Base-by-base conservation (phyloP, 2,329 filamentous ascomycete genomes). In the Xylariaceae sp. region DNA sequence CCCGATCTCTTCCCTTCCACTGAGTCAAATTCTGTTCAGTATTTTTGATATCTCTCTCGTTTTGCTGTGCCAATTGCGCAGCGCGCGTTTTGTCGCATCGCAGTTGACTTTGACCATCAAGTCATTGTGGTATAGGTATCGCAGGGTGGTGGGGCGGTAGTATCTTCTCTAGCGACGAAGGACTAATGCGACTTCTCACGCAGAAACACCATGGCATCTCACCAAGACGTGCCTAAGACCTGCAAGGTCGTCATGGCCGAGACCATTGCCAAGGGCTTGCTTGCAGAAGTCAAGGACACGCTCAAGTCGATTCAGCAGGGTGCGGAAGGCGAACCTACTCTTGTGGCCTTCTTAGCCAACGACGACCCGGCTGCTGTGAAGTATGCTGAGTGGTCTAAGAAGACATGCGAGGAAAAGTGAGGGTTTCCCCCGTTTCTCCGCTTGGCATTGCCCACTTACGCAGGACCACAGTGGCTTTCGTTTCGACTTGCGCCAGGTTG, bases 381-480 rank as follows among this genome's bases (percentile, higher is more conserved):
- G 76, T 97, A 99, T 70, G 94, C 94, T 51, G 89, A 96, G 72
- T 96, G 90, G 89, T 96, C 92, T 39, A 89, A 90, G 72, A 96
- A 95, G 80, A 96, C 94, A 3, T 96, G 90, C 72, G 82, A 86
- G 72, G 92, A 97, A 71, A 95, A 96, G 92, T 96, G 79, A 86
- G 87, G 58, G 46, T 46, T 52, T 48, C 44, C 47, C 41, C 53
- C 13, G 13, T 44, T 49, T 47, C 39, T 49, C 13, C 32, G 51
- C 44, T 46, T 37, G 12, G 42, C 45, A 53, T 53, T 15, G 50
- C 16, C 30, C 47, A 51, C 45, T 64, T 58, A 62, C 63, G 54
- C 54, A 52, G 43, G 50, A 57, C 51, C 51, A 50, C 61, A 95
- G 89, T 77, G 92, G 91, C 66, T 96, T 97, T 75, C 80, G 83